Percentiles rank a stretch among this genome's conserved stretches.
These are phyloP conservation scores for Bipolaris victoriae DNA, from an alignment of 2,329 filamentous ascomycete genomes.

Conservation along the genomic window DNA sequence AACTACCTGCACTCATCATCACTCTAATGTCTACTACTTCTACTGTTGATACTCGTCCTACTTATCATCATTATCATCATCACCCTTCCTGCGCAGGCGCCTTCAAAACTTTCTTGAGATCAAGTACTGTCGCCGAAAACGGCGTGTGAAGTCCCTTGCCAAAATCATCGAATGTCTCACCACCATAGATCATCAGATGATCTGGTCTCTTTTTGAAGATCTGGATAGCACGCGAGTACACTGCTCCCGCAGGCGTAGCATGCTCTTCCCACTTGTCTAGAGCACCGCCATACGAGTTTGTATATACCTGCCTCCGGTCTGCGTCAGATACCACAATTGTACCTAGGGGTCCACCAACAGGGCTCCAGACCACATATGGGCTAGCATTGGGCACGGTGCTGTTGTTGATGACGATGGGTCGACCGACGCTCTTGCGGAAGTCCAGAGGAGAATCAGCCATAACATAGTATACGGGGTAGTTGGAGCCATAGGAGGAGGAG, in stretches of 20 bases:
- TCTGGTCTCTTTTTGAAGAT: constrained; percentile 23
- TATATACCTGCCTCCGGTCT: constrained; percentile 24
- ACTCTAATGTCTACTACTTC: too few species aligned
- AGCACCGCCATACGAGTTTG: constrained; percentile 23
- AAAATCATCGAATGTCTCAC: constrained; percentile 26
- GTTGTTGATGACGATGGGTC: constrained; percentile 26
- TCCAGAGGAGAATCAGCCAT: constrained; percentile 27
- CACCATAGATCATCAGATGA: constrained; percentile 27
- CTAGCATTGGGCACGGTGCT: constrained; percentile 21
- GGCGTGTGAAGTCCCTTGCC: constrained; percentile 16
- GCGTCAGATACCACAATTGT: constrained; percentile 31
- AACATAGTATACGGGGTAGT: constrained; percentile 33
- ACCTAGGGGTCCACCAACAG: constrained; percentile 28
- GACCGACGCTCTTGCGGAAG: constrained; percentile 20
- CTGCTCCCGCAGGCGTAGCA: constrained; percentile 25
- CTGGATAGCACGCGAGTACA: constrained; percentile 28
- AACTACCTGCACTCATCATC: too few species aligned
- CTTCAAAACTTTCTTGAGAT: constrained; percentile 5
- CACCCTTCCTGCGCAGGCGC: not conserved
- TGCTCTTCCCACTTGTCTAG: constrained; percentile 29
- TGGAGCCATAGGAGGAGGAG: constrained; percentile 17
- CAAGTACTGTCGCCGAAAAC: constrained; percentile 24
- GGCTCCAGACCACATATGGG: constrained; percentile 32
- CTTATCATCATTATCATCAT: too few species aligned
- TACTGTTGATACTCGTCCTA: too few species aligned